Base-by-base conservation (phyloP, 2,329 filamentous ascomycete species). In the Bipolaris gigantea region DNA sequence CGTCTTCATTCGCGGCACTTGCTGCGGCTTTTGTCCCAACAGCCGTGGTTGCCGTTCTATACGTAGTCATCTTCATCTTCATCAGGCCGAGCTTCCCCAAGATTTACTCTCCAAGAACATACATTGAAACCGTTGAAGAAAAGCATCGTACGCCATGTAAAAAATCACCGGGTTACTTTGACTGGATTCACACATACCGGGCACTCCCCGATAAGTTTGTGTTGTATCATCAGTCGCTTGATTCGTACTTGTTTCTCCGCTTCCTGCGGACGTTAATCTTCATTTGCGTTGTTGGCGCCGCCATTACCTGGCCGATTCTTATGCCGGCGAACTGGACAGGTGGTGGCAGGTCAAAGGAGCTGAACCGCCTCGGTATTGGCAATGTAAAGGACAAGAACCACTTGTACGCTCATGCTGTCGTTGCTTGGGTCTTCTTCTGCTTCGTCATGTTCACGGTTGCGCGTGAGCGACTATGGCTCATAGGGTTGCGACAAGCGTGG, bases 401-500 rank as follows among this genome's bases (percentile, higher is more conserved):
- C 63, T 85, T 73, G 2, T 97, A 89, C 73, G 93, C 92, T 0
- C 91, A 96, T 72, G 84, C 84, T n/a, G 83, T 90, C 48, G 79
- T 92, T 48, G 86, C 87, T 1, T 96, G 90, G 85, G 74, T 92
- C 45, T 97, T 90, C 76, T 92, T 89, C 73, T 77, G 84, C 41
- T 97, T 97, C 71, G 82, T 97, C 61, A 88, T 97, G 73, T 94
- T 90, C 76, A 87, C 90, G 68, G 85, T 97, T 59, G 89, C 92
- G 51, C 85, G 93, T 53, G 93, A 97, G 75, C 87, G 85, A 70
- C 89, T 97, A 64, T 96, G 88, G 81, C 96, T 90, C 75, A 89
- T 97, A 79, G 96, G 95, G 68, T 77, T 97, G 47, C 89, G 92
- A 59, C 93, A 97, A 76, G 93, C 93, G 0, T 97, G 95, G 76